phyloP scores from a whole-genome alignment of 2,329 filamentous ascomycete species.

The Geosmithia morbida region DNA sequence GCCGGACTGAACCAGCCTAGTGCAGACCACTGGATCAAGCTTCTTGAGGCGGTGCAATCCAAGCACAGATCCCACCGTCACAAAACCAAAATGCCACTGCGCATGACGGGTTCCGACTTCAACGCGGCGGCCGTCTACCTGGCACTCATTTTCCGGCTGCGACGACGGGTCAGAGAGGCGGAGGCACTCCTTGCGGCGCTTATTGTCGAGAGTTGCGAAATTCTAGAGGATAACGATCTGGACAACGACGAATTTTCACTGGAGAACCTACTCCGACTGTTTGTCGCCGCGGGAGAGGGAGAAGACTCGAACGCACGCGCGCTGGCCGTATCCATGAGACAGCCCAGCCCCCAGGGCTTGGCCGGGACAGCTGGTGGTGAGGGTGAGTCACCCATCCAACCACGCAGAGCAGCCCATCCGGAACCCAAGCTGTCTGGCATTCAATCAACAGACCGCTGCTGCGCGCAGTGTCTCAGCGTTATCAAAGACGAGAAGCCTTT shows the following conservation, averaged over 20 bases:
- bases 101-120: conserved; percentile 24
- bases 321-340: conserved; percentile 23
- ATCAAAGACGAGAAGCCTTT: conserved; percentile 16
- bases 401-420: conserved; percentile 7
- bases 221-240: conserved; percentile 23
- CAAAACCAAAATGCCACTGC: conserved; percentile 21
- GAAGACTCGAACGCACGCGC: conserved; percentile 16
- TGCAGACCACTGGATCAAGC: conserved; percentile 15
- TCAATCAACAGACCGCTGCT: conserved; percentile 17
- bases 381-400: conserved; percentile 12
- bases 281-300: conserved; percentile 21
- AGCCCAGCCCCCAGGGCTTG: conserved; percentile 14
- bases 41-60: conserved; percentile 18
- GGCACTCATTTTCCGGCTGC: conserved; percentile 19
- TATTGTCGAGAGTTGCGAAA: conserved; percentile 20
- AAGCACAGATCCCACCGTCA: conserved; percentile 20
- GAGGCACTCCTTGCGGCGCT: conserved; percentile 14
- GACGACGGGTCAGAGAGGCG: conserved; percentile 12
- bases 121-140: conserved; percentile 26
- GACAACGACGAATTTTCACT: conserved; percentile 25
- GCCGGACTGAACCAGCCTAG: conserved; percentile 11
- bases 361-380: conserved; percentile 8
- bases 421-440: conserved; percentile 22
- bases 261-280: conserved; percentile 22
- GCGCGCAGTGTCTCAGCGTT: conserved; percentile 21